A percentile compares a stretch with the other conserved stretches of the same genome.
These are phyloP conservation scores for Zygoascus biomembranicola DNA, from an alignment of 805 yeast genomes.

Conservation along the genomic window DNA sequence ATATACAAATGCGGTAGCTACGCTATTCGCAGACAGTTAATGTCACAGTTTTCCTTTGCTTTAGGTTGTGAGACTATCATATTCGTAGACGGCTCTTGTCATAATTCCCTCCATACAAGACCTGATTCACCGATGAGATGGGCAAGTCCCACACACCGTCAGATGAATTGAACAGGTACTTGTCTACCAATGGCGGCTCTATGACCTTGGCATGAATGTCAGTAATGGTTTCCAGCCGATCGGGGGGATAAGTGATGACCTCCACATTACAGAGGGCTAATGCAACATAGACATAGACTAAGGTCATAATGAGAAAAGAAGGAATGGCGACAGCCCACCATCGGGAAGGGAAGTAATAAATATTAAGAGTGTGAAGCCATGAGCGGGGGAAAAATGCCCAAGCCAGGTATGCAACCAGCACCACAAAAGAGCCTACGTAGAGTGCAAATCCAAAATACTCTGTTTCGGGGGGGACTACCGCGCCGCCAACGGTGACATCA, in stretches of 20 bases:
- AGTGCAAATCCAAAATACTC: constrained; percentile 88
- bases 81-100: not conserved
- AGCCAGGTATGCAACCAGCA: constrained; percentile 46
- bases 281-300: constrained; percentile 67
- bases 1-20: not conserved
- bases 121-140: constrained; percentile 32
- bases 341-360: constrained; percentile 74
- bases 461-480: constrained; percentile 32
- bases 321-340: constrained; percentile 89
- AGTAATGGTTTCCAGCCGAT: constrained; percentile 54
- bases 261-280: constrained; percentile 72
- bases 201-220: constrained; percentile 51
- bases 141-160: constrained; percentile 88
- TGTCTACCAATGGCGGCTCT: constrained; percentile 26
- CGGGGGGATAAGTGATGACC: constrained; percentile 50
- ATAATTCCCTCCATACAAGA: constrained; percentile 17
- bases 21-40: too few relatives aligned
- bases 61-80: not conserved
- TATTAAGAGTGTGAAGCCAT: constrained; percentile 44
- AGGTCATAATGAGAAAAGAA: constrained; percentile 54
- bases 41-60: too few relatives aligned
- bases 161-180: constrained; percentile 49
- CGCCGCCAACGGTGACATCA: constrained; percentile 31
- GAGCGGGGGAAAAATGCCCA: constrained; percentile 72
- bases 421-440: constrained; percentile 56